A percentile compares a stretch with the other conserved stretches of the same genome.
Evolutionary conservation across 352 stramenopile genomes (phyloP).

Genomic region (Pythium utonaiense): DNA sequence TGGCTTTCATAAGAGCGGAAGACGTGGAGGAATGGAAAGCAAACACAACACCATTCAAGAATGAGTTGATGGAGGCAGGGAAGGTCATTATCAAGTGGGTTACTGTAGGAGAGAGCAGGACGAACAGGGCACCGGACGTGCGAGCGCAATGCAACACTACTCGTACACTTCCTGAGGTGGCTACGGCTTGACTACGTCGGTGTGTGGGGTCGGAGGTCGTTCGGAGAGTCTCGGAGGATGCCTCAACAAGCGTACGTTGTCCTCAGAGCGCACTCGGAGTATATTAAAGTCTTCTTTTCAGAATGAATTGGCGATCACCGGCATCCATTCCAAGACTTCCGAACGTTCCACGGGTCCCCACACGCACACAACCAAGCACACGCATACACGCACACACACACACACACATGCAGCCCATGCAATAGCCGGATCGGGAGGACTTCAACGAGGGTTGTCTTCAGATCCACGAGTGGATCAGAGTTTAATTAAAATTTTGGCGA

Average conservation of each 20-base stretch:
- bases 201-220: slow-evolving; percentile 11
- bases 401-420: not conserved
- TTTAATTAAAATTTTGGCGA: slow-evolving; percentile 27
- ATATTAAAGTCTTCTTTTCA: slow-evolving; percentile 71
- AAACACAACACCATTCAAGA: not conserved
- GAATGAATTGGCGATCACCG: slow-evolving; percentile 51
- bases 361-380: slow-evolving; percentile 1
- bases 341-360: not conserved
- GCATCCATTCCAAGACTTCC: slow-evolving; percentile 18
- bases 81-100: not conserved
- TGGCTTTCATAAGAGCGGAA: not conserved
- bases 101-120: not conserved
- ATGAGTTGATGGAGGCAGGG: not conserved
- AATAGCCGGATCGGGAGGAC: not conserved
- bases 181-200: not conserved
- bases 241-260: slow-evolving; percentile 51
- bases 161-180: not conserved
- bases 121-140: not conserved
- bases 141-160: not conserved
- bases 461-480: slow-evolving; percentile 13
- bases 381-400: not conserved
- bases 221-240: slow-evolving; percentile 13
- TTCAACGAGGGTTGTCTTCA: slow-evolving; percentile 22
- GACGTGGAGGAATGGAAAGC: not conserved
- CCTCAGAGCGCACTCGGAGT: slow-evolving; percentile 69